Evolutionary conservation across 805 yeast species (phyloP), one percentile per base, ranked within the genome.

Genomic region (Zygosaccharomyces pseudorouxii): DNA sequence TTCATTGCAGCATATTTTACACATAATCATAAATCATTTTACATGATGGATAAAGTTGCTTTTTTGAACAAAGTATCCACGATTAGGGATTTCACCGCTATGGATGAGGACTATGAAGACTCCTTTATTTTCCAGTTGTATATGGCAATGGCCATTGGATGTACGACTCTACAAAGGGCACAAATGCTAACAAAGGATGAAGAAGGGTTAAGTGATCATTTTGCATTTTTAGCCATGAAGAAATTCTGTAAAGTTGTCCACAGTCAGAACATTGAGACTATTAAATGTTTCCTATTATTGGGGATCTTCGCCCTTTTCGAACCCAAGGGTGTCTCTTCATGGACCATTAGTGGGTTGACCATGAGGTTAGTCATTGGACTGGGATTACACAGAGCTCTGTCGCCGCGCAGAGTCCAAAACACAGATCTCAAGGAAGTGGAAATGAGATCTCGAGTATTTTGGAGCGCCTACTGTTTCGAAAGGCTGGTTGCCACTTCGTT

Each of bases 131-230:
- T 77, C 52, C 77, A 79, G 60, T 53, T 78, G 9, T 73, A 71
- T 57, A 74, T 79, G 77, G 71, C 77, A 2, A 68, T 77, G 64
- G 79, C 81, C 4, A 74, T 77, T 37, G 82, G 83, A 1, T 76
- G 80, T 47, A 74, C 80, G 8, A 72, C 79, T 2, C 59, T 79
- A 43, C 73, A 72, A 38, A 62, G 72, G 46, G 71, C 72, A 3
- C 72, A 71, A 3, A 58, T 65, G 51, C 51, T 74, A 6, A 63
- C 65, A 3, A 60, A 63, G 14, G 65, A 68, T n/a, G 68, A 66
- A 45, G 71, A 59, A 31, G 64, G 67, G 4, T 56, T 72, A 38
- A 70, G 74, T 36, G 73, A 69, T 38, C 71, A 65, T 46, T 70
- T 76, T 42, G 69, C 74, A 2, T 63, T 62, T 11, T 58, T 71